Evolutionary conservation across 2,329 filamentous ascomycete genomes (phyloP).

Genomic region (Penicillium italicum): DNA sequence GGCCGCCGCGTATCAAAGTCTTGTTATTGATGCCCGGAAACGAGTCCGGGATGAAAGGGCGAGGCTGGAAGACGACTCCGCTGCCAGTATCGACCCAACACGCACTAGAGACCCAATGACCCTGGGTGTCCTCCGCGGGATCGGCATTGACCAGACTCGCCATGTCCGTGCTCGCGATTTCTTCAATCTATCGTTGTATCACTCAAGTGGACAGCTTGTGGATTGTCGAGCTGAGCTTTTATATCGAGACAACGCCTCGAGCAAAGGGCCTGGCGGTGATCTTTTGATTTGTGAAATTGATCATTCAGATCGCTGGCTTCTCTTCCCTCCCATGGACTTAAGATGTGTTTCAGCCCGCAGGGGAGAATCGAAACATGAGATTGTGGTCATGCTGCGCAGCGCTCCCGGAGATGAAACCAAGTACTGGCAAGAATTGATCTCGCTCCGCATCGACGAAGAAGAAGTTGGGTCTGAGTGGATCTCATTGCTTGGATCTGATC

Average conservation of each 20-base stretch:
- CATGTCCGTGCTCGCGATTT: constrained; percentile 87
- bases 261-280: constrained; percentile 68
- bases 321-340: constrained; percentile 83
- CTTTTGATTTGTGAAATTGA: constrained; percentile 92
- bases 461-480: constrained; percentile 83
- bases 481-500: constrained; percentile 68
- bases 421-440: constrained; percentile 81
- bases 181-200: constrained; percentile 78
- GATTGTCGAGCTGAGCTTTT: constrained; percentile 87
- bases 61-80: constrained; percentile 79
- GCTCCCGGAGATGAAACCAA: constrained; percentile 52
- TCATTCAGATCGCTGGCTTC: constrained; percentile 69
- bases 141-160: constrained; percentile 69
- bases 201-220: constrained; percentile 85
- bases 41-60: constrained; percentile 69
- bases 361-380: constrained; percentile 66
- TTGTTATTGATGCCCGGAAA: constrained; percentile 73
- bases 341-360: constrained; percentile 72
- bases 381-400: constrained; percentile 85
- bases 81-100: constrained; percentile 75
- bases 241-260: constrained; percentile 72
- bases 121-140: constrained; percentile 65
- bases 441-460: constrained; percentile 71
- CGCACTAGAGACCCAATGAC: constrained; percentile 75
- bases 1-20: constrained; percentile 61